phyloP scores from a whole-genome alignment of 257 asterid species.

The Ehretia macrophylla region DNA sequence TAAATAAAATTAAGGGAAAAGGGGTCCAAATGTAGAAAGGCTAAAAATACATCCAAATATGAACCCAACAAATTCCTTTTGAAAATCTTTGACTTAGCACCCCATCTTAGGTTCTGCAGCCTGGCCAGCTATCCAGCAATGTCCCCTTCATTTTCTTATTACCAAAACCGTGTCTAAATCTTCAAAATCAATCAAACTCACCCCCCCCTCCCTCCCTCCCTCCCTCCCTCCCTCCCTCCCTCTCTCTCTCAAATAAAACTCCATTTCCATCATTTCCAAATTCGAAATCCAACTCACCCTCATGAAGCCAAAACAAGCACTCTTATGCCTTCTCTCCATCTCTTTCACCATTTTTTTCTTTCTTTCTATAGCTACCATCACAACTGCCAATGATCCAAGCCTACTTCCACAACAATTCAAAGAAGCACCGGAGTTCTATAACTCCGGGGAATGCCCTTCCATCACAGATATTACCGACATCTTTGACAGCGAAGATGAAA shows the following conservation, averaged over 20 bases:
- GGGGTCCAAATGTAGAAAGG: background rate
- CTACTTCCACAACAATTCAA: slow-evolving; percentile 44
- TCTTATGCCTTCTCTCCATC: slow-evolving; percentile 15
- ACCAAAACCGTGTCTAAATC: slow-evolving; percentile 19
- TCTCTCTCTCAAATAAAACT: slow-evolving; percentile 2
- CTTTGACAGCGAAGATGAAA: background rate
- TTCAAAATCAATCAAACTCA: background rate
- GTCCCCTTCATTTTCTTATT: background rate
- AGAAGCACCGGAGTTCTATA: slow-evolving; percentile 91
- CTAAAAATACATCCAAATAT: background rate
- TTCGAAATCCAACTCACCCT: slow-evolving; percentile 9
- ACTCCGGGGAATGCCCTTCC: slow-evolving; percentile 57
- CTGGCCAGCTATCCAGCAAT: slow-evolving; percentile 9
- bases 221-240: background rate
- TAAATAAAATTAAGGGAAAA: no score
- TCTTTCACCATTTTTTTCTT: slow-evolving; percentile 18
- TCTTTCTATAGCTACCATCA: slow-evolving; percentile 3
- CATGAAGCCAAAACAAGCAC: slow-evolving; percentile 22
- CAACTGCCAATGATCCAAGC: background rate
- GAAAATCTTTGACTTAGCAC: slow-evolving; percentile 21
- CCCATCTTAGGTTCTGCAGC: background rate
- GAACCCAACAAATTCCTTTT: slow-evolving; percentile 16
- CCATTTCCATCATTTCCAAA: slow-evolving; percentile 12
- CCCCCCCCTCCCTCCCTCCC: background rate
- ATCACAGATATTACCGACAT: slow-evolving; percentile 2